Base-by-base conservation (phyloP, 208 protist species). In the Trypanosoma cruzi region DNA sequence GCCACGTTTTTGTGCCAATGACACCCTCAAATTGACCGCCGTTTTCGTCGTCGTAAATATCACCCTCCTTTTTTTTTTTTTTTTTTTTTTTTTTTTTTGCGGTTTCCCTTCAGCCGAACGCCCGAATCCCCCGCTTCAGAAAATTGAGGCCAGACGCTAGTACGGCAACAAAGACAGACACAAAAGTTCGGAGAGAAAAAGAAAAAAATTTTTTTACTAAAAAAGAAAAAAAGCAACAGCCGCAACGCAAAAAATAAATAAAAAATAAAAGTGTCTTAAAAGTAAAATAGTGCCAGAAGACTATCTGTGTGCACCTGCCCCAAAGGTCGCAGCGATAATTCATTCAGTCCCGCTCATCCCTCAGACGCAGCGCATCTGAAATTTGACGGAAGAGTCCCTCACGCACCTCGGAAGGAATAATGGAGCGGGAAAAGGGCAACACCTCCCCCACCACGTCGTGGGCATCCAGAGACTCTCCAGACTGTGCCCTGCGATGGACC, bases 311-410 rank as follows among this genome's bases (percentile, higher is more conserved):
- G 4, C 36, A 4, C 11, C 11, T n/a, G n/a, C 8, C 11, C 8
- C 1, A 16, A 14, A 44, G 40, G 8, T 14, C 10, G 40, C 1
- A 14, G 18, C 18, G 40, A 16, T 7, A 14, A 7, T 44, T 7
- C 40, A 44, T 36, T 49, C 31, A 61, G 13, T 48, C 11, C 37
- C 44, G 26, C 13, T 31, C n/a, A 2, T 56, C 5, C 5, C 37
- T 26, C 7, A 64, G 14, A 26, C 44, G 48, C 7, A 71, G 22
- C 14, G 49, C 54, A 1, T 22, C 44, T 4, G 77, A 54, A 2
- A 92, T 63, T 13, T 65, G 66, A 16, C 84, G 81, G 61, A 95
- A 92, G 3, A 92, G 76, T 11, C 77, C 82, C 48, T 92, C 82
- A n/a, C 89, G 84, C 31, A 86, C 81, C 18, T 70, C 71, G 4